Evolutionary conservation across 306 rosid species (phyloP).

Genomic region (Lathyrus aphaca): DNA sequence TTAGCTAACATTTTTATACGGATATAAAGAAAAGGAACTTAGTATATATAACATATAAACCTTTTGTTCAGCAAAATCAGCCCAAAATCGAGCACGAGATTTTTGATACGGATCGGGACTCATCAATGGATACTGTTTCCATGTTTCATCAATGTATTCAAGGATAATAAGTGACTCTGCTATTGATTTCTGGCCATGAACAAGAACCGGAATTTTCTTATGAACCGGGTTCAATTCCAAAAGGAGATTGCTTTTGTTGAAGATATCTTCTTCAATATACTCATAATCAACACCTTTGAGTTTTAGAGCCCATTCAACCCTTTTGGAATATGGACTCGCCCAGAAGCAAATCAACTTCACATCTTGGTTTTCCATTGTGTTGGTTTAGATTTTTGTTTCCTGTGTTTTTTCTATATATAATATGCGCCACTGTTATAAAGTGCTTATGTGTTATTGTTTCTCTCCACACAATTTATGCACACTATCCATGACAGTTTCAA

Average conservation of each 20-base stretch:
- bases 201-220: conserved; percentile 39
- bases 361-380: conserved; percentile 39
- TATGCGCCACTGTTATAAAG: neutral
- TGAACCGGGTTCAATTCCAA: conserved; percentile 45
- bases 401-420: neutral
- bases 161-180: conserved; percentile 44
- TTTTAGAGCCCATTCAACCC: conserved; percentile 46
- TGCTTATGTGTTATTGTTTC: neutral
- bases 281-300: conserved; percentile 41
- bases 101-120: conserved; percentile 45
- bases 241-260: conserved; percentile 44
- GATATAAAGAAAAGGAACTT: neutral
- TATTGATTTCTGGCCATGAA: conserved; percentile 16
- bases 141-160: conserved; percentile 45
- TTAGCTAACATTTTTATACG: neutral
- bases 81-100: conserved; percentile 47
- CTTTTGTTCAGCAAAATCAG: conserved; percentile 45
- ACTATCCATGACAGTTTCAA: no score
- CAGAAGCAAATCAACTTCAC: conserved; percentile 39
- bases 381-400: neutral
- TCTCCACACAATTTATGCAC: neutral
- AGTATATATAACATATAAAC: conserved; percentile 14
- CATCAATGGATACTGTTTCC: conserved; percentile 39
- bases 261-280: conserved; percentile 47
- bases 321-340: conserved; percentile 37